Evolutionary conservation across 352 stramenopile genomes (phyloP).

Genomic region (Phytophthora pinifolia): DNA sequence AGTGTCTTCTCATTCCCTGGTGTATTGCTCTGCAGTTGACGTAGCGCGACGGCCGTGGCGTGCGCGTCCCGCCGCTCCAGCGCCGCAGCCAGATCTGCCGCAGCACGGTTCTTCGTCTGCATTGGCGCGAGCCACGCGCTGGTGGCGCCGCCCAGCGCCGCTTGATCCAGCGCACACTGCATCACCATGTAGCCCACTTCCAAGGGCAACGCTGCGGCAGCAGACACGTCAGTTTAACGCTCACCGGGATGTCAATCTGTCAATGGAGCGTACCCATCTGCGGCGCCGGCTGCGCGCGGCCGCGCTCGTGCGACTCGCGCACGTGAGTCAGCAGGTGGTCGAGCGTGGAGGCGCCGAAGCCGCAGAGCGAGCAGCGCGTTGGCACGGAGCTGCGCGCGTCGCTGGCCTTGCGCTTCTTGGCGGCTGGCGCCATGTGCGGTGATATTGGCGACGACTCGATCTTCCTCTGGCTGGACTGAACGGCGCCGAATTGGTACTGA

Average conservation of each 20-base stretch:
- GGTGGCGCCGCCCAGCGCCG: conserved; percentile 52
- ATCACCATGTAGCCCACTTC: conserved; percentile 63
- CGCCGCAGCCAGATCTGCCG: conserved; percentile 35
- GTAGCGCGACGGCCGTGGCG: conserved; percentile 38
- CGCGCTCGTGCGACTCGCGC: conserved; percentile 35
- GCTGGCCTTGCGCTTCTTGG: conserved; percentile 65
- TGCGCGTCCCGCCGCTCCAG: conserved; percentile 45
- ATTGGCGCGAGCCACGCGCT: conserved; percentile 53
- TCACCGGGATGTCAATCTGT: conserved; percentile 14
- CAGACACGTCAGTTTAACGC: conserved; percentile 3
- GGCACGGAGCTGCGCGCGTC: conserved; percentile 23
- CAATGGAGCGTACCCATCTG: conserved; percentile 54
- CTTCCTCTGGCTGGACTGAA: conserved; percentile 2
- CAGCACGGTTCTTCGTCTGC: conserved; percentile 45
- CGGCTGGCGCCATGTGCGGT: background rate
- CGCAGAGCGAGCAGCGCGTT: conserved; percentile 42
- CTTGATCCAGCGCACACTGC: conserved; percentile 47
- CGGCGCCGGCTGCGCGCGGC: conserved; percentile 14
- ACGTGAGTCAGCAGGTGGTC: conserved; percentile 57
- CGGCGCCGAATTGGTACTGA: conserved; percentile 18
- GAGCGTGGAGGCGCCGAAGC: conserved; percentile 44
- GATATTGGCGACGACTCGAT: conserved; percentile 6
- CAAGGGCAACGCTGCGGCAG: conserved; percentile 43
- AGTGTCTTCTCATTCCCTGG: conserved; percentile 23
- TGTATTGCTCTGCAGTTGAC: conserved; percentile 37